These are phyloP conservation scores for Vanilla planifolia DNA, from an alignment of 106 monocot species.

Conservation along the genomic window DNA sequence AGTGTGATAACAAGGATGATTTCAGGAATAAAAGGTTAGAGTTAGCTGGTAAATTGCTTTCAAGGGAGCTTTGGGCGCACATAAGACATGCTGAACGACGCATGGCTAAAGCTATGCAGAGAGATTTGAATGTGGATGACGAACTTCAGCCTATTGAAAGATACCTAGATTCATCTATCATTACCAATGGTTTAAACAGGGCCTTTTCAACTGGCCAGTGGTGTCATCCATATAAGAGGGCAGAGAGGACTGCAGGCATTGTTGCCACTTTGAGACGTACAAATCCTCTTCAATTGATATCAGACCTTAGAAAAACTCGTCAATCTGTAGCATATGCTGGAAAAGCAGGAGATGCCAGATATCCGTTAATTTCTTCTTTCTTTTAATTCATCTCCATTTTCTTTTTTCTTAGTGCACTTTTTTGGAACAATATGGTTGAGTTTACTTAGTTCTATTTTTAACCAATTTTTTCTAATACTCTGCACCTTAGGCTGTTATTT, in stretches of 20 bases:
- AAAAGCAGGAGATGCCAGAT: conserved; percentile 96
- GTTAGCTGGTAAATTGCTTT: conserved; percentile 71
- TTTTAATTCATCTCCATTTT: not conserved
- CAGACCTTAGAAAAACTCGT: conserved; percentile 81
- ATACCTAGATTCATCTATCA: conserved; percentile 76
- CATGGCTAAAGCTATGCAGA: conserved; percentile 82
- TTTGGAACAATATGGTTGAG: not conserved
- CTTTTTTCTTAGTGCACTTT: not conserved
- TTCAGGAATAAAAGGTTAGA: conserved; percentile 94
- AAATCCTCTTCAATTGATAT: conserved; percentile 80
- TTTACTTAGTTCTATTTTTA: not conserved
- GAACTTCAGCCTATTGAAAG: conserved; percentile 51
- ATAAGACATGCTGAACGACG: conserved; percentile 74
- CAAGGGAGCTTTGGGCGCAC: conserved; percentile 57
- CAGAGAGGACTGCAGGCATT: conserved; percentile 65
- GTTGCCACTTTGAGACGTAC: conserved; percentile 81
- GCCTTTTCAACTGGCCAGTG: conserved; percentile 86
- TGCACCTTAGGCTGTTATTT: not conserved
- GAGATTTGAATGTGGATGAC: conserved; percentile 65
- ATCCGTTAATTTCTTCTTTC: conserved; percentile 62
- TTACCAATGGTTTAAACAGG: conserved; percentile 77
- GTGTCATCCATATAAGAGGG: conserved; percentile 75
- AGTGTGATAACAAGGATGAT: conserved; percentile 81
- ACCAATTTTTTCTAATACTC: not conserved
- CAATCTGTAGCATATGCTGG: conserved; percentile 84